Percentiles rank a stretch among this genome's conserved stretches.
Evolutionary conservation across 169 alveolate genomes (phyloP).

Genomic region (Neospora caninum): DNA sequence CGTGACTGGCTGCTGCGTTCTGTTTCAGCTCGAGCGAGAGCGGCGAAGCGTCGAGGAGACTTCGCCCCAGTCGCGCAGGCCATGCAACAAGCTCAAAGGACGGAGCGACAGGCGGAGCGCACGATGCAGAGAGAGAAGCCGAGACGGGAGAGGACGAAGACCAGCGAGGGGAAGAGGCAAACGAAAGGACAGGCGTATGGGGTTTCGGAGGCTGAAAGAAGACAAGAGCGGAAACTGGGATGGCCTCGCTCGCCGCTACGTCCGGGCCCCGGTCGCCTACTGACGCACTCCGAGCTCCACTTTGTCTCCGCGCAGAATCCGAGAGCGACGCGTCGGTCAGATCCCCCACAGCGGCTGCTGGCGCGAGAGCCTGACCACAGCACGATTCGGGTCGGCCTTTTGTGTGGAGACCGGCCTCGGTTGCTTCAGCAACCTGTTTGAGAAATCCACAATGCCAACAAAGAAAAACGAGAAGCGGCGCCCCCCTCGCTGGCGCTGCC

Average conservation of each 20-base stretch:
- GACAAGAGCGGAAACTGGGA: not conserved
- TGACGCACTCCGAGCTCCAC: not conserved
- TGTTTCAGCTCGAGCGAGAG: conserved; percentile 7
- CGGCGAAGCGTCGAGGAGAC: not conserved
- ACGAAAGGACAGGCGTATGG: not conserved
- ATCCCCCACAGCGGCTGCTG: not conserved
- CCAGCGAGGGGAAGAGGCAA: not conserved
- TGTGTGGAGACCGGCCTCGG: not conserved
- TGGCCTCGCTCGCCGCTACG: not conserved
- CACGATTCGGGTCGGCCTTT: too few species aligned
- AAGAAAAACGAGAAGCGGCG: not conserved
- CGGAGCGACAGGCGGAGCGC: not conserved
- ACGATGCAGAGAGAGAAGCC: not conserved
- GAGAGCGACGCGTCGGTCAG: not conserved
- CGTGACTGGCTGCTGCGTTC: conserved; percentile 3
- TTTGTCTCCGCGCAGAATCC: not conserved
- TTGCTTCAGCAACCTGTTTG: not conserved
- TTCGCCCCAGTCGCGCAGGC: not conserved
- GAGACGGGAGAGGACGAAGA: not conserved
- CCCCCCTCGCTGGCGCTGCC: not conserved
- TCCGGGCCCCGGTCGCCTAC: not conserved
- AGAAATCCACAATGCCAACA: not conserved
- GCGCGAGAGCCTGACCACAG: not conserved
- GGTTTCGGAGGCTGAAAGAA: not conserved
- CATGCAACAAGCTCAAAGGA: not conserved